Percentiles rank a stretch among this genome's conserved stretches.
Evolutionary conservation across 176 grass and related monocot genomes (phyloP).

Genomic region (Oryza longistaminata): DNA sequence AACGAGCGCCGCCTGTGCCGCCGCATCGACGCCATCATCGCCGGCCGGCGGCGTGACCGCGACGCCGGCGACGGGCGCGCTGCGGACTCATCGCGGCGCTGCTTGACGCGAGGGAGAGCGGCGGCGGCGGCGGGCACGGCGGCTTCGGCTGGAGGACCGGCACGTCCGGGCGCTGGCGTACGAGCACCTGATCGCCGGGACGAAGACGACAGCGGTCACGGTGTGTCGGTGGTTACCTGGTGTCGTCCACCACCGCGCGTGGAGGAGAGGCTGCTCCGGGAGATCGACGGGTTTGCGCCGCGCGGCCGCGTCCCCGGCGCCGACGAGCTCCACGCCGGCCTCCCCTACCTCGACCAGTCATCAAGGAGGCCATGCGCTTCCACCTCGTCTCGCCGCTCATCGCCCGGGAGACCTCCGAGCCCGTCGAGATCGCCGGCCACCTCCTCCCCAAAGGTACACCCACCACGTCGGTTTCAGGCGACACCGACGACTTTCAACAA

Average conservation of each 20-base stretch:
- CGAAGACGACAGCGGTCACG: constrained; percentile 93
- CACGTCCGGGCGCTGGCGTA: constrained; percentile 79
- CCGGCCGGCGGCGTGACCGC: constrained; percentile 44
- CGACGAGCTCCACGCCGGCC: constrained; percentile 60
- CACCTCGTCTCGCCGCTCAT: constrained; percentile 85
- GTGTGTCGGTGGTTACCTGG: constrained; percentile 79
- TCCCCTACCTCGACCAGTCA: constrained; percentile 89
- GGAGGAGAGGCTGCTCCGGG: constrained; percentile 73
- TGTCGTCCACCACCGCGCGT: constrained; percentile 69
- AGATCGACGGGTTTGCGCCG: constrained; percentile 64
- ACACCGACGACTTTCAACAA: too few relatives aligned
- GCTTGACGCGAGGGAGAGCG: constrained; percentile 59
- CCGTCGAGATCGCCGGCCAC: constrained; percentile 71
- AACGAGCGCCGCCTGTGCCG: constrained; percentile 67
- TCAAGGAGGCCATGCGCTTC: constrained; percentile 93
- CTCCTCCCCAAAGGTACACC: constrained; percentile 70
- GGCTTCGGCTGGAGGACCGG: constrained; percentile 51
- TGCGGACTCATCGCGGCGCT: constrained; percentile 79
- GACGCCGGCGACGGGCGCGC: neutral
- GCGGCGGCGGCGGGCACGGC: constrained; percentile 9
- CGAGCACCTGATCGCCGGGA: constrained; percentile 98
- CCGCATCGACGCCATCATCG: constrained; percentile 74
- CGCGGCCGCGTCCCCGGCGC: constrained; percentile 34
- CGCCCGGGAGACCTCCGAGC: constrained; percentile 83
- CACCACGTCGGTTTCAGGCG: too few relatives aligned